A percentile compares a stretch with the other conserved stretches of the same genome.
Conservation (phyloP, 345 rosid genomes). For the Gossypium stocksii region DNA sequence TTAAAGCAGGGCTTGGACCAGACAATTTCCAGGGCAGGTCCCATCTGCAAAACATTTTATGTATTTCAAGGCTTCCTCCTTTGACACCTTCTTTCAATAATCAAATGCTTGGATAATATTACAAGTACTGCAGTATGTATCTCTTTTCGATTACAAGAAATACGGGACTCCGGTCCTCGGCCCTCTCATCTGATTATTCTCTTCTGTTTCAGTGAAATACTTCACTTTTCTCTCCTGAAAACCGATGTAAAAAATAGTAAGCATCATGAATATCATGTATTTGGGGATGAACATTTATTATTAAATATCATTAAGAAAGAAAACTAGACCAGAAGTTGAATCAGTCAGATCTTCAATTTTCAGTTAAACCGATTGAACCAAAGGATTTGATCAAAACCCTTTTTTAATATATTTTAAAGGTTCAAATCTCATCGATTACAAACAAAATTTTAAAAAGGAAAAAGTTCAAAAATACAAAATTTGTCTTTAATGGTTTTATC, state of each 20-base stretch:
- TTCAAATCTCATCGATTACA: too few relatives aligned
- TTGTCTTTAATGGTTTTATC: too few relatives aligned
- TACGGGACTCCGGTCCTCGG: constrained; percentile 98
- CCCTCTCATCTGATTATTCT: constrained; percentile 99
- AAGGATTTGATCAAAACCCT: too few relatives aligned
- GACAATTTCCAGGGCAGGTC: neutral
- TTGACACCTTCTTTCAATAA: neutral
- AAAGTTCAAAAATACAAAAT: too few relatives aligned
- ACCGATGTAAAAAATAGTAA: neutral
- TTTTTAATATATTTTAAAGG: too few relatives aligned
- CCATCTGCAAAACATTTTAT: neutral
- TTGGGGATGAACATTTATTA: neutral
- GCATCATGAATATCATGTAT: neutral
- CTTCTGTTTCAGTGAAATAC: constrained; percentile 96
- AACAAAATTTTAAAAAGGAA: too few relatives aligned
- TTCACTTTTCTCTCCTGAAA: constrained; percentile 90
- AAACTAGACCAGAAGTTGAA: too few relatives aligned
- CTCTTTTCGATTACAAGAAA: constrained; percentile 54
- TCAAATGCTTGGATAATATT: constrained; percentile 12
- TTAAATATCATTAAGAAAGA: neutral
- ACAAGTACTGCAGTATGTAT: neutral
- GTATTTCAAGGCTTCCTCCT: neutral
- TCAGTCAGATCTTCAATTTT: too few relatives aligned
- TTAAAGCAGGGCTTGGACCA: constrained; percentile 4
- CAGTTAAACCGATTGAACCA: too few relatives aligned